These are phyloP conservation scores for Allomyces arbusculus DNA, from an alignment of 192 early-diverging fungal species.

Conservation along the genomic window DNA sequence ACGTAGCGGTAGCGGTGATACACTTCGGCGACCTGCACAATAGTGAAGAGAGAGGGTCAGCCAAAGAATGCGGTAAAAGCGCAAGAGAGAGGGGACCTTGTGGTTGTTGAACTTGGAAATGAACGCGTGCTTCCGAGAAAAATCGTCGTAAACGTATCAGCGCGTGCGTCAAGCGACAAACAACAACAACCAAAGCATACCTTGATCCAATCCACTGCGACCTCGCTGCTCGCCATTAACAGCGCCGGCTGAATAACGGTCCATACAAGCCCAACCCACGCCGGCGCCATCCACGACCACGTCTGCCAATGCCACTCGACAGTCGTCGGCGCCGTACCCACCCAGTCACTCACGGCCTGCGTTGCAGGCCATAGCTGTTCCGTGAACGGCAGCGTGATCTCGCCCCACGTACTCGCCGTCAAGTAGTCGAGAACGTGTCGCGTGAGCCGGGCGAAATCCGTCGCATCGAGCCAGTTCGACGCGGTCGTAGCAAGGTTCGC, in stretches of 20 bases:
- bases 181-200: too few relatives aligned
- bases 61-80: constrained; percentile 10
- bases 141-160: too few relatives aligned
- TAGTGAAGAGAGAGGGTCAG: too few relatives aligned
- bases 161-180: too few relatives aligned
- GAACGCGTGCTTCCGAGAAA: constrained; percentile 50
- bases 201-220: constrained; percentile 91
- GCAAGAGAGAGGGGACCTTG: constrained; percentile 73
- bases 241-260: constrained; percentile 56
- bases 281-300: constrained; percentile 38
- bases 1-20: background rate
- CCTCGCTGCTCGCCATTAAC: constrained; percentile 69
- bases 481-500: background rate
- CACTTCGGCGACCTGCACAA: background rate
- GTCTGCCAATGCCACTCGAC: constrained; percentile 38
- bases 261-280: constrained; percentile 38
- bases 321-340: constrained; percentile 27
- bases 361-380: background rate
- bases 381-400: background rate
- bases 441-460: background rate
- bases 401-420: background rate
- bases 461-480: background rate
- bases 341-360: constrained; percentile 13
- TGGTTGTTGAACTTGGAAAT: constrained; percentile 90
- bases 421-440: background rate